A percentile compares a stretch with the other conserved stretches of the same genome.
Evolutionary conservation across 2,329 filamentous ascomycete species (phyloP).

Genomic region (Venturia oleaginea): DNA sequence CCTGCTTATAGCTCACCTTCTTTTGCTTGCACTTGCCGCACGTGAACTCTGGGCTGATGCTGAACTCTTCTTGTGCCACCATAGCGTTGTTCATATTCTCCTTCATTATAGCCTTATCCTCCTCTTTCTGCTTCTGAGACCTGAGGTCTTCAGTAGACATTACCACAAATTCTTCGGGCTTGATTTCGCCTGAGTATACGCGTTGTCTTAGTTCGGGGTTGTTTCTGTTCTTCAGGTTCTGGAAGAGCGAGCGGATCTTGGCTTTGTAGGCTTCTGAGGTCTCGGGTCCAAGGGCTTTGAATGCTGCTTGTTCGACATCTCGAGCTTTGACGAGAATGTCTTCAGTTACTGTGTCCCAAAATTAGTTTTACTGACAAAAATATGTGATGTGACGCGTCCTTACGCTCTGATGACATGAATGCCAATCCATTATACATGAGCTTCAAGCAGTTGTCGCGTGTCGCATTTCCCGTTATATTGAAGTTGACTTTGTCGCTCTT

Average conservation of each 20-base stretch:
- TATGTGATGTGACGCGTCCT: slow-evolving; percentile 17
- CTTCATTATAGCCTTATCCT: slow-evolving; percentile 67
- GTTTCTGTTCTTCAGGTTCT: slow-evolving; percentile 88
- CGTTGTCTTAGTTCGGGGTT: slow-evolving; percentile 69
- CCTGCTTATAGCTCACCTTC: slow-evolving; percentile 92
- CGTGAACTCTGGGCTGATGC: slow-evolving; percentile 76
- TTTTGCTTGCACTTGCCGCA: slow-evolving; percentile 89
- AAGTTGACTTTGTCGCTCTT: slow-evolving; percentile 72
- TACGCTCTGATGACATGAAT: slow-evolving; percentile 50
- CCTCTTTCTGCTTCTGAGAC: slow-evolving; percentile 68
- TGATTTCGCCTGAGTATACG: slow-evolving; percentile 67
- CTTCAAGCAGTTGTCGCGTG: slow-evolving; percentile 77
- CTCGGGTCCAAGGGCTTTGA: slow-evolving; percentile 59
- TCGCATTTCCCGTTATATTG: slow-evolving; percentile 62
- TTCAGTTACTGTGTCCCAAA: slow-evolving; percentile 41
- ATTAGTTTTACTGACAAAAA: not conserved
- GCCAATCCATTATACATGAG: slow-evolving; percentile 91
- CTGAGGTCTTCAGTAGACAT: slow-evolving; percentile 92
- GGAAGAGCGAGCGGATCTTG: slow-evolving; percentile 87
- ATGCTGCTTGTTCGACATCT: slow-evolving; percentile 71
- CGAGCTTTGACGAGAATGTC: slow-evolving; percentile 57
- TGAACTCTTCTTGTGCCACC: slow-evolving; percentile 85
- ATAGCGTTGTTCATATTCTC: slow-evolving; percentile 98
- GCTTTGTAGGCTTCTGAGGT: slow-evolving; percentile 65
- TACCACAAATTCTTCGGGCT: slow-evolving; percentile 63